A percentile compares a stretch with the other conserved stretches of the same genome.
These are phyloP conservation scores for Guadua angustifolia DNA, from an alignment of 176 grass and related monocot species.

Conservation along the genomic window DNA sequence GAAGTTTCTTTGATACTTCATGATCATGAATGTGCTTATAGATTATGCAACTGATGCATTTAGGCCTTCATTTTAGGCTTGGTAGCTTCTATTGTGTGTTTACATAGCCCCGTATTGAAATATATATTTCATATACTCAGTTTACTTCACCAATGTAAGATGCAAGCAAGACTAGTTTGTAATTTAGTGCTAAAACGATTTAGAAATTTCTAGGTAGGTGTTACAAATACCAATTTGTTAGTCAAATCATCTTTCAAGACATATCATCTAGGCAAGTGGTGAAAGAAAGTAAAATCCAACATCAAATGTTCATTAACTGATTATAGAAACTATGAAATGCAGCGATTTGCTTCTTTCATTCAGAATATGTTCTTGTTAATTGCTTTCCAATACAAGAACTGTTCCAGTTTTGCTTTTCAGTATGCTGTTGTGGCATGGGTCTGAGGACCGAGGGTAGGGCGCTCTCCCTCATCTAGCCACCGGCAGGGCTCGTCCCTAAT, in stretches of 20 bases:
- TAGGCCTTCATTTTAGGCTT: not conserved
- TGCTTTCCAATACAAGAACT: constrained; percentile 1
- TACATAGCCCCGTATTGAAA: not conserved
- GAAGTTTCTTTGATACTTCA: constrained; percentile 5
- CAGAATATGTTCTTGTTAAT: not conserved
- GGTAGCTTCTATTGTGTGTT: not conserved
- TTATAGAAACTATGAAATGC: constrained; percentile 10
- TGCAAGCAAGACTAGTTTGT: constrained; percentile 5
- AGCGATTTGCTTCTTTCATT: constrained; percentile 3
- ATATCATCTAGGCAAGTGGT: not conserved
- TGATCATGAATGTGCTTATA: constrained; percentile 11
- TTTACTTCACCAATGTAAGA: constrained; percentile 11
- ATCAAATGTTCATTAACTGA: not conserved
- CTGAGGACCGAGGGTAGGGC: too few relatives aligned
- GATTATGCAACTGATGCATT: constrained; percentile 26
- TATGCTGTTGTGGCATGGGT: not conserved
- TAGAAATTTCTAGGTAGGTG: not conserved
- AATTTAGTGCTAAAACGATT: constrained; percentile 12
- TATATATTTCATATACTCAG: constrained; percentile 7
- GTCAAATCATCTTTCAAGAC: constrained; percentile 19
- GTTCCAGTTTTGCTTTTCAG: not conserved
- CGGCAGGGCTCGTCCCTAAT: too few relatives aligned
- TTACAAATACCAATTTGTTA: constrained; percentile 30
- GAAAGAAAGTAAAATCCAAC: not conserved
- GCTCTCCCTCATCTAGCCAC: too few relatives aligned